Base-by-base conservation (phyloP, 805 yeast genomes). In the Barnettozyma californica region DNA sequence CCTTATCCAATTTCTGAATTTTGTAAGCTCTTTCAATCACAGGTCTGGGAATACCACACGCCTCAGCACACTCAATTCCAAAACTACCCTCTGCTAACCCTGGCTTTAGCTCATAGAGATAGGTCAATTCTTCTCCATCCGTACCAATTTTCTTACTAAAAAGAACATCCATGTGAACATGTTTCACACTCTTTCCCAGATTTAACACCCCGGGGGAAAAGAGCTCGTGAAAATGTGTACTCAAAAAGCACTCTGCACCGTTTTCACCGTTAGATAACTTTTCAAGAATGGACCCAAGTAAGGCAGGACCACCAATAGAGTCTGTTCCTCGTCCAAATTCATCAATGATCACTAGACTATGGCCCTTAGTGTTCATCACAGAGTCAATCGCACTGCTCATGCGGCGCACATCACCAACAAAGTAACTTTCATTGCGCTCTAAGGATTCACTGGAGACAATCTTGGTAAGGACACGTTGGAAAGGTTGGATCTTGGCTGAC, bases 301-400 rank as follows among this genome's bases (percentile, higher is more conserved):
- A 46, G 1, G 77, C 64, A 0, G 76, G 76, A 0, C 79, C 79
- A 46, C 75, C 76, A 11, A 68, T 54, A 0, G 68, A 53, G 54
- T 74, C 77, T 0, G 78, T 77, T 0, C 81, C 81, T 50, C 76
- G 75, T 0, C 82, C 83, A 59, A 74, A 76, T 50, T 77, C 82
- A 58, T 78, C 81, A 23, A 79, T 65, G 6, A 79, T 58, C 2
- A 80, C 52, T 25, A 80, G 51, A 11, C 79, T 74, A 40, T 58
- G 64, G 8, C 36, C 36, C 9, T 33, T 18, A 11, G 36, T 6
- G 18, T n/a, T n/a, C 25, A 36, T 11, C 9, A 14, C 39, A 36
- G 14, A 19, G 0, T 61, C 57, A 0, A 79, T 74, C 25, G 76
- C 71, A 54, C 67, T 71, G 49, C 63, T 64, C 60, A 79, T 68